phyloP scores from a whole-genome alignment of 768 basidiomycete species.

The Gloeopeniophorella convolvens region DNA sequence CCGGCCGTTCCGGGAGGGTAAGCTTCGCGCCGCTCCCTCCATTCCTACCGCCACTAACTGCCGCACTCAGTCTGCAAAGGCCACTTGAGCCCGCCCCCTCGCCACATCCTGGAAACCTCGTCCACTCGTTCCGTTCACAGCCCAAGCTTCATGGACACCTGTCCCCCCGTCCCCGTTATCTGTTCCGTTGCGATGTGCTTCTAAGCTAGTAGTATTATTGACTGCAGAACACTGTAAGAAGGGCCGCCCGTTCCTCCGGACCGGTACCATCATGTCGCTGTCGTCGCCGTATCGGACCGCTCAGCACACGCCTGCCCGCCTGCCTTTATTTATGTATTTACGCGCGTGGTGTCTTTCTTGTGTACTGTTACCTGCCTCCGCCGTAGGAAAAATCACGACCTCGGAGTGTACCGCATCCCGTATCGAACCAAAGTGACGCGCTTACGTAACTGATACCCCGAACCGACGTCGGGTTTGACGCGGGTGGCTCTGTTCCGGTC shows the following conservation, averaged over 20 bases:
- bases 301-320: too few relatives aligned
- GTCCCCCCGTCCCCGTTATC: neutral
- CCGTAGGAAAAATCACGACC: too few relatives aligned
- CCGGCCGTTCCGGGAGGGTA: constrained; percentile 2
- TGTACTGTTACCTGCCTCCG: constrained; percentile 12
- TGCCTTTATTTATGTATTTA: constrained; percentile 20
- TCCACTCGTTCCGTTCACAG: too few relatives aligned
- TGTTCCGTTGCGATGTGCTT: constrained; percentile 3
- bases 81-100: neutral
- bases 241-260: constrained; percentile 2
- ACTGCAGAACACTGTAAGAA: constrained; percentile 6
- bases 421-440: too few relatives aligned
- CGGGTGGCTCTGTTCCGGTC: too few relatives aligned
- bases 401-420: too few relatives aligned
- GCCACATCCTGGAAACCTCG: neutral
- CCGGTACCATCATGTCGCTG: constrained; percentile 7
- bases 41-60: neutral
- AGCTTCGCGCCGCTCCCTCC: neutral
- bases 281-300: too few relatives aligned
- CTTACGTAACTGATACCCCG: too few relatives aligned
- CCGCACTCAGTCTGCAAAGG: constrained; percentile 1
- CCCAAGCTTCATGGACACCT: neutral
- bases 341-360: constrained; percentile 10
- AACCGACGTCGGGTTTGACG: too few relatives aligned
- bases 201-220: neutral